Evolutionary conservation across 2,329 filamentous ascomycete genomes (phyloP), one percentile per base, ranked within the genome.

Genomic region (Elsinoe ampelina): DNA sequence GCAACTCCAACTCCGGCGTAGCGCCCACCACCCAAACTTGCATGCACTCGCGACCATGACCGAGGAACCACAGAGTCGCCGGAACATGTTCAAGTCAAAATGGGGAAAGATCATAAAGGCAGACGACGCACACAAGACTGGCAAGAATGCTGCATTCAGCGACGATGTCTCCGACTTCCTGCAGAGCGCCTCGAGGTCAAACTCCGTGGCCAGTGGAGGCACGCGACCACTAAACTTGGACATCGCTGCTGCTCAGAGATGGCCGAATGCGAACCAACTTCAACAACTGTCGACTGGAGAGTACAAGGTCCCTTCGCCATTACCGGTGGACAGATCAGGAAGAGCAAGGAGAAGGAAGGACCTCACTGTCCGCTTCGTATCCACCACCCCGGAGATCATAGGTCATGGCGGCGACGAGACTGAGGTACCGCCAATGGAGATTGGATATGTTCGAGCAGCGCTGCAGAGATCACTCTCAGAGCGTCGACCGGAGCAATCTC

Each of bases 381-480:
- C 87, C 63, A 79, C 78, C 8, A 77, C 79, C 56, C 90, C 91
- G 5, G 86, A 89, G 47, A 72, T 95, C 60, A 96, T 97, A 66
- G 92, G 92, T 47, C 85, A 92, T 70, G 92, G 92, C 58, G 92
- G 92, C 34, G 92, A 96, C 66, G 90, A 95, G 69, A 85, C 86
- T 56, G 83, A 87, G 55, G 74, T 80, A 7, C 87, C 87, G 1
- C 80, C 84, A 1, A 75, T 82, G 17, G 86, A 93, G 66, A 85
- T 95, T 56, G 84, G 82, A 4, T 78, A 75, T 67, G 75, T 73
- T 60, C 84, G 79, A 69, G 68, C 62, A 7, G 61, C 55, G 22
- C 57, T 66, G 58, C 43, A 57, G 35, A 58, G 66, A 38, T 67
- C 65, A 6, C 60, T 62, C 42, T 65, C 65, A 30, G 67, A 65